Base-by-base conservation (phyloP, 768 basidiomycete genomes). In the Antrodiella citrinella region DNA sequence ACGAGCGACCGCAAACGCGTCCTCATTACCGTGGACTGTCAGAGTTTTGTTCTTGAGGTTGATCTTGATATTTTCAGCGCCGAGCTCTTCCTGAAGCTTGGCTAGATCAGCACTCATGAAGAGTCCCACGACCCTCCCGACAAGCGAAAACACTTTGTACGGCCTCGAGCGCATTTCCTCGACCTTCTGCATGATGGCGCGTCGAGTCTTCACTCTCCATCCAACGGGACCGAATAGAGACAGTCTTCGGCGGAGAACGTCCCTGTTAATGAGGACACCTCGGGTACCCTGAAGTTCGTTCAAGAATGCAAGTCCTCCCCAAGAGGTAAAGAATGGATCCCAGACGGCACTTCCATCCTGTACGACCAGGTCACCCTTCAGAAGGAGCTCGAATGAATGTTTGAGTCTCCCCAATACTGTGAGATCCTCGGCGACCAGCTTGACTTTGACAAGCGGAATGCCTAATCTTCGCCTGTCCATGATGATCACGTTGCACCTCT, bases 271-370 rank as follows among this genome's bases (percentile, higher is more conserved):
- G 23, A 63, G 59, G 19, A 85, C 64, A 0, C 65, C 69, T 0
- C 67, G 62, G 43, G 73, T 58, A 9, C 54, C 51, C 1, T 50
- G 52, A 10, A 88, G 49, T 0, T 68, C 60, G 0, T 66, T 56
- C 44, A 90, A 47, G 59, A 75, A 87, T 0, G 12, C 19, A 0
- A 44, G 38, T 0, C 84, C 84, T 4, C 64, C 63, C 0, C 56
- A 51, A 3, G 68, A 54, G 19, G 59, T 59, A 52, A 91, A 82
- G 63, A 78, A 88, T 3, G 71, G 67, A 51, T 89, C 82, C 86
- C 86, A 91, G 5, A 76, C 66, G 1, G 71, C 65, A 38, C 75
- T 74, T 23, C 73, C 77, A 42, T 78, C 72, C 15, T 74, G 57
- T 22, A 65, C 70, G 26, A 86, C 61, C 2, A 74, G 65, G 54